A percentile compares a stretch with the other conserved stretches of the same genome.
These are phyloP conservation scores for Colletotrichum phormii DNA, from an alignment of 2,329 filamentous ascomycete species.

Conservation along the genomic window DNA sequence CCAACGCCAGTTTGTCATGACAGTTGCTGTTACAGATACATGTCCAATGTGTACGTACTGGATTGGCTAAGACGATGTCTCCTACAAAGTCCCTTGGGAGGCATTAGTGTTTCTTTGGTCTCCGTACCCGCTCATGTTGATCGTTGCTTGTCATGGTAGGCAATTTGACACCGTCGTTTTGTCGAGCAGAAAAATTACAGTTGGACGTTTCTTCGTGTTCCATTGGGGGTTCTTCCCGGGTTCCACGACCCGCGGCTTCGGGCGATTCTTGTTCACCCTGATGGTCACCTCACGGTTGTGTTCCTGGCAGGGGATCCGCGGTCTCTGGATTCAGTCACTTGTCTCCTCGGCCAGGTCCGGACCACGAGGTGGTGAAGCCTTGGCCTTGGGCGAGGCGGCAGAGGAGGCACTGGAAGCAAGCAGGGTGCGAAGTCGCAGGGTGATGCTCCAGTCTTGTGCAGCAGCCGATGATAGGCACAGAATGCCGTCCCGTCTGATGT, in stretches of 20 bases:
- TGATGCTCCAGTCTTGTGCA: conserved; percentile 15
- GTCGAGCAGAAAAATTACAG: neutral
- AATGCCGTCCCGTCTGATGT: conserved; percentile 15
- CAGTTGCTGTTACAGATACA: conserved; percentile 20
- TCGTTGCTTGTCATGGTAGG: neutral
- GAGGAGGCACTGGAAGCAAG: neutral
- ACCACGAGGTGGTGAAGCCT: neutral
- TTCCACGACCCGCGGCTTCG: conserved; percentile 8
- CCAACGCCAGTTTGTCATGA: neutral
- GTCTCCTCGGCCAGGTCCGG: conserved; percentile 14
- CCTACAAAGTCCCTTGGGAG: neutral
- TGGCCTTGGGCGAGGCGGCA: neutral
- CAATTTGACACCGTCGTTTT: neutral
- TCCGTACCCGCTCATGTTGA: neutral
- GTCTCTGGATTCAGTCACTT: conserved; percentile 10
- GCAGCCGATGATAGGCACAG: conserved; percentile 1
- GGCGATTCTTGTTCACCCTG: conserved; percentile 6
- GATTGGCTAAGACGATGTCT: conserved; percentile 4
- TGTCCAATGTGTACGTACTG: neutral
- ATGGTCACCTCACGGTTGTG: neutral
- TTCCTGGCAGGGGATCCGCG: conserved; percentile 31
- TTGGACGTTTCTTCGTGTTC: neutral
- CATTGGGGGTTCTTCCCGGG: neutral
- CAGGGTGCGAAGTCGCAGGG: conserved; percentile 6
- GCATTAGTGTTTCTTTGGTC: neutral